Percentiles rank a stretch among this genome's conserved stretches.
Evolutionary conservation across 202 grass and related monocot species (phyloP).

Genomic region (Cymbopogon flexuosus): DNA sequence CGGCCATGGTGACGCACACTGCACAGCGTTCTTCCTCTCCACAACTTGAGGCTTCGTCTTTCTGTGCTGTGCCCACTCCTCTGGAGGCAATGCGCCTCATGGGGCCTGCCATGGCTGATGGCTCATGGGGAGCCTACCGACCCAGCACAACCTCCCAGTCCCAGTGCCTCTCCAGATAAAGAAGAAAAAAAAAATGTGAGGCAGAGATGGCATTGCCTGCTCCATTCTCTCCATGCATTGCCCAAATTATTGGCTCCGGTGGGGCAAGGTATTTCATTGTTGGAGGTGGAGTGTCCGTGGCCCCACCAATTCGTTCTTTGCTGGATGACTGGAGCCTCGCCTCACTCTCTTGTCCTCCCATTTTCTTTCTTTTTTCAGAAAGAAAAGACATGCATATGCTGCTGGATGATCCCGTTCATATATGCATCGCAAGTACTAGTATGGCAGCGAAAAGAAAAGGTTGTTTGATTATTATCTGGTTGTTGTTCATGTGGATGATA

Average conservation of each 20-base stretch:
- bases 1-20: slow-evolving; percentile 31
- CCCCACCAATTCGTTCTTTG: slow-evolving; percentile 28
- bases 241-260: slow-evolving; percentile 40
- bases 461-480: not conserved
- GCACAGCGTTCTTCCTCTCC: slow-evolving; percentile 28
- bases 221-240: slow-evolving; percentile 35
- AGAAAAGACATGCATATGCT: not conserved
- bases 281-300: not conserved
- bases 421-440: not conserved
- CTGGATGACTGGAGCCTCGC: not conserved
- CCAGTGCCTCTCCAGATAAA: slow-evolving; percentile 20
- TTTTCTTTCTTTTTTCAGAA: not conserved
- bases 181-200: slow-evolving; percentile 35
- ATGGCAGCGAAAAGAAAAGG: not conserved
- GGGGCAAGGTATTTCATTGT: slow-evolving; percentile 10
- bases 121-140: slow-evolving; percentile 15
- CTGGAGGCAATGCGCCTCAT: not conserved
- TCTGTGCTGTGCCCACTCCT: not conserved
- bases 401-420: not conserved
- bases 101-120: not conserved
- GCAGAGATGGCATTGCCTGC: slow-evolving; percentile 26
- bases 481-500: not conserved
- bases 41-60: slow-evolving; percentile 6
- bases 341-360: slow-evolving; percentile 1
- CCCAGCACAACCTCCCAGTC: not conserved